A percentile compares a stretch with the other conserved stretches of the same genome.
Evolutionary conservation across 805 yeast species (phyloP).

Genomic region (Saturnispora zaruensis): DNA sequence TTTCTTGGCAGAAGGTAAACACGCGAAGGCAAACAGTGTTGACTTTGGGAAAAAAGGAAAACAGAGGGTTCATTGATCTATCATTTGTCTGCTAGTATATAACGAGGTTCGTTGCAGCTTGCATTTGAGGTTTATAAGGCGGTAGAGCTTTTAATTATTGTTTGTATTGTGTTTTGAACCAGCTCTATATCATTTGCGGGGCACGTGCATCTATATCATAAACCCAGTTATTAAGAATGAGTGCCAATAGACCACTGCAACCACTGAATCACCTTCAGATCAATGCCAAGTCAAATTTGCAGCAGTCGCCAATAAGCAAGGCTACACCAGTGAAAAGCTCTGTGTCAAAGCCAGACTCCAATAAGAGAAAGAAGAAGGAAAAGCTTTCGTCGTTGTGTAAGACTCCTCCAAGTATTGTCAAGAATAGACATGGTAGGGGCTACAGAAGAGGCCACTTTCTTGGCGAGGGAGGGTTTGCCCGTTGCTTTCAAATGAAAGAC

Average conservation of each 20-base stretch:
- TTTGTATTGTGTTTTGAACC: neutral
- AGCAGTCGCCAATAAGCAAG: slow-evolving; percentile 15
- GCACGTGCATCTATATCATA: neutral
- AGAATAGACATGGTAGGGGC: slow-evolving; percentile 79
- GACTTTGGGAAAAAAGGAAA: slow-evolving; percentile 8
- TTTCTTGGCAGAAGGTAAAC: slow-evolving; percentile 8
- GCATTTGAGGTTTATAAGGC: neutral
- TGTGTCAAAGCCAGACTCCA: slow-evolving; percentile 26
- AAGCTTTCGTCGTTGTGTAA: slow-evolving; percentile 85
- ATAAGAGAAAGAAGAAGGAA: slow-evolving; percentile 66
- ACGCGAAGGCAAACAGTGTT: slow-evolving; percentile 4
- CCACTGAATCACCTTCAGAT: slow-evolving; percentile 46
- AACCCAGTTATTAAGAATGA: slow-evolving; percentile 15
- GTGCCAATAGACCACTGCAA: slow-evolving; percentile 38
- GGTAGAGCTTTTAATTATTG: neutral
- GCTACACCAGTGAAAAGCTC: slow-evolving; percentile 35
- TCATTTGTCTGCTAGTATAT: slow-evolving; percentile 5
- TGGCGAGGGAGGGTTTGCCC: slow-evolving; percentile 98
- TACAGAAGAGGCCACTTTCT: slow-evolving; percentile 83
- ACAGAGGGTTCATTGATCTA: slow-evolving; percentile 7
- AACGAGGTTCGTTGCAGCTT: slow-evolving; percentile 1
- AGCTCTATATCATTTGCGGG: neutral
- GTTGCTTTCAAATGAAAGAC: slow-evolving; percentile 95
- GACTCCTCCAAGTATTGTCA: slow-evolving; percentile 91
- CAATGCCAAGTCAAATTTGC: slow-evolving; percentile 34